A percentile compares a stretch with the other conserved stretches of the same genome.
These are phyloP conservation scores for Pichia nanzhaoensis DNA, from an alignment of 805 yeast genomes.

Conservation along the genomic window DNA sequence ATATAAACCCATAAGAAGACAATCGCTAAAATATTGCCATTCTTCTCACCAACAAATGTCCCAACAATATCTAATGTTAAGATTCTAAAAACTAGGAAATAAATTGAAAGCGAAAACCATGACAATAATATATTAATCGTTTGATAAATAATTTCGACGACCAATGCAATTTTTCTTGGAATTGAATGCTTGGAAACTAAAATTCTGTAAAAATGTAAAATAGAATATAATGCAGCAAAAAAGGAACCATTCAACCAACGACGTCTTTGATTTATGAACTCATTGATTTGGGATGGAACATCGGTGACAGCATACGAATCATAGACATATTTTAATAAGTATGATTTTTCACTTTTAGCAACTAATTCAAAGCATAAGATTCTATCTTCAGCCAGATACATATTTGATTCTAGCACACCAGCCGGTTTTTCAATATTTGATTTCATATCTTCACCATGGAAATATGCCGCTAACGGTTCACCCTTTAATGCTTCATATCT, in stretches of 20 bases:
- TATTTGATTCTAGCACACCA: constrained; percentile 89
- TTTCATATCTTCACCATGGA: constrained; percentile 85
- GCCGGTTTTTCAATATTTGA: constrained; percentile 45
- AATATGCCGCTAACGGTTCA: constrained; percentile 78
- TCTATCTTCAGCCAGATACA: constrained; percentile 96
- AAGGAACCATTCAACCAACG: constrained; percentile 97
- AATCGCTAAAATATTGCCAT: constrained; percentile 73
- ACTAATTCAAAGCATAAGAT: constrained; percentile 91
- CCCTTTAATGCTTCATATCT: constrained; percentile 75
- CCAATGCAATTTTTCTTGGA: constrained; percentile 59
- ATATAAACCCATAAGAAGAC: constrained; percentile 83
- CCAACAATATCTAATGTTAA: constrained; percentile 69
- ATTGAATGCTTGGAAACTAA: constrained; percentile 72
- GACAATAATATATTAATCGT: constrained; percentile 66
- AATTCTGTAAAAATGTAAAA: constrained; percentile 65
- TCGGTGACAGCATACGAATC: constrained; percentile 90
- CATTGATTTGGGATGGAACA: constrained; percentile 86
- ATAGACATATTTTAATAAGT: constrained; percentile 78
- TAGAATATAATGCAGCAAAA: constrained; percentile 86
- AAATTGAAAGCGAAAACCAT: constrained; percentile 86
- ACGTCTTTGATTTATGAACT: constrained; percentile 83
- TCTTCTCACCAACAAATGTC: constrained; percentile 35
- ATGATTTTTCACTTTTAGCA: constrained; percentile 62
- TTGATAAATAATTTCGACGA: constrained; percentile 75
- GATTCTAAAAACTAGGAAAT: constrained; percentile 83